Base-by-base conservation (phyloP, 805 yeast species). In the Wickerhamiella kazuoi region DNA sequence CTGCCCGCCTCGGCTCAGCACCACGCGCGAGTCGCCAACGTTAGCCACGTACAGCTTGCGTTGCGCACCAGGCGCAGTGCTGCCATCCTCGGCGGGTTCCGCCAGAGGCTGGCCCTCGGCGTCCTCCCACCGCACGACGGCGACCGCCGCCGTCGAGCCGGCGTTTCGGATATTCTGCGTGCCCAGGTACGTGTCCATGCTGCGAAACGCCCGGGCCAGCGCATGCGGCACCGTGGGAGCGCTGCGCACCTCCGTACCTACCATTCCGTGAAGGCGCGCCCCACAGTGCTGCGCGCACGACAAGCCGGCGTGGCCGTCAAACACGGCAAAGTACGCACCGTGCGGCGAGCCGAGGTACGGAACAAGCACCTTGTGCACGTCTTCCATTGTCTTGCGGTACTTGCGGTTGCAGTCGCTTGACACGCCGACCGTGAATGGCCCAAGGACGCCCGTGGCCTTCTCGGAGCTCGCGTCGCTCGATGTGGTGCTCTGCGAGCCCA, bases 261-360 rank as follows among this genome's bases (percentile, higher is more conserved):
- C 53, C 17, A 83, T 67, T 39, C 67, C 69, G 54, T 87, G 96
- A 41, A 87, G 57, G 50, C 79, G 74, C 45, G 81, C 75, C 0
- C 95, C 93, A 62, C 96, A 84, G 93, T 94, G 86, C 50, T 87
- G 72, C 1, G 98, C 93, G 7, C 93, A 78, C 48, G 75, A 82
- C 40, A 74, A 74, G 18, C 98, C 98, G 2, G 97, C 97, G 60
- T 87, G 98, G 9, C 98, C 98, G 59, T 87, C 98, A 59, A 84
- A 87, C 1, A 87, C 69, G 15, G 93, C 97, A 68, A 87, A 84
- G 55, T 81, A 87, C 2, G 95, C 97, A 79, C 94, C 79, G 55
- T 84, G 95, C 1, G 50, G 47, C 9, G 39, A 39, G 49, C 82
- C 93, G n/a, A 86, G 90, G 63, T 80, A 86, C 62, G 86, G 84